Base-by-base conservation (phyloP, 192 early-diverging fungal genomes). In the Entophlyctis helioformis region DNA sequence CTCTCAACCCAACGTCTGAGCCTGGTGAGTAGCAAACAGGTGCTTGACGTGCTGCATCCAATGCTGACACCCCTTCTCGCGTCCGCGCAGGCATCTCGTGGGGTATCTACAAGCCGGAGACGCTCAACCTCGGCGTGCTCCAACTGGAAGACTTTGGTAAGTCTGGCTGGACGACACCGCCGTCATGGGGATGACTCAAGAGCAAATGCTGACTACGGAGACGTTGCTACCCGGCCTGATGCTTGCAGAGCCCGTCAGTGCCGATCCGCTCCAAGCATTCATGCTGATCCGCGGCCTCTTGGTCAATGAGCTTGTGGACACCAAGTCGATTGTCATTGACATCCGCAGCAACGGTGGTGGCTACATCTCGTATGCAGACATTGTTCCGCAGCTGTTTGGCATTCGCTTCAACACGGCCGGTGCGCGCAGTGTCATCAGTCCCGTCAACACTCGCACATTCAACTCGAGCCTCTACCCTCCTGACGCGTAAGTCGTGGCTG, bases 261-360 rank as follows among this genome's bases (percentile, higher is more conserved):
- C n/a, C n/a, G n/a, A 1, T 15, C 22, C 2, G 45, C 7, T 26
- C 1, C 34, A 4, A 48, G 4, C 36, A 46, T 50, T 22, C 13
- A 9, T 9, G 4, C 12, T 32, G 6, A 35, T 60, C 46, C 25
- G 33, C 29, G 18, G 19, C 16, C 42, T 60, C 15, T 24, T 60
- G 31, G 10, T 33, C 8, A 57, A 57, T 21, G 46, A 50, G 29
- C 42, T 60, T 21, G 29, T 24, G 23, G 54, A 60, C 19, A 49
- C 54, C 21, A 35, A 44, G 22, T 10, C 28, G 5, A 19, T 60
- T 11, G 39, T 60, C 1, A 15, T 60, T 11, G 58, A 60, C 21
- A 11, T 60, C 16, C 24, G 53, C 16, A 15, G 2, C 42, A 60
- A 60, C 38, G 53, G 51, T 32, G 58, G 58, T 19, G 57, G 57